Evolutionary conservation across 352 stramenopile species (phyloP).

Genomic region (Pythium sukuiense): DNA sequence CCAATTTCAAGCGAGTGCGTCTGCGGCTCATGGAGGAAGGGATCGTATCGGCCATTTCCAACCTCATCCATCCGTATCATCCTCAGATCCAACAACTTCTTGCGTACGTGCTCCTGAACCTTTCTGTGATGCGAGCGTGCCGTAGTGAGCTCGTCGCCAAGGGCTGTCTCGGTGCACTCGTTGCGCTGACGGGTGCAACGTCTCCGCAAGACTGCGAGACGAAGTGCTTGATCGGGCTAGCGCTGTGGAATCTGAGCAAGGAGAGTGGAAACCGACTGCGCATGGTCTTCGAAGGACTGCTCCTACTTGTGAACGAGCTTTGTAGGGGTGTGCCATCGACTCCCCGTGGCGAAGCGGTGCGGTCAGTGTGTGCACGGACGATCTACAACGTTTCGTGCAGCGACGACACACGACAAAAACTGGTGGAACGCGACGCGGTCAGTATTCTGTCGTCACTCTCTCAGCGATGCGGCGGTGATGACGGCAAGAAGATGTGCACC

Average conservation of each 20-base stretch:
- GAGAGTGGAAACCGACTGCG: slow-evolving; percentile 56
- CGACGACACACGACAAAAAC: slow-evolving; percentile 60
- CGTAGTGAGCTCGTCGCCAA: slow-evolving; percentile 73
- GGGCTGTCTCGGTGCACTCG: slow-evolving; percentile 56
- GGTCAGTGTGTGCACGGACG: slow-evolving; percentile 48
- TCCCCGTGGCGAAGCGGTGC: slow-evolving; percentile 30
- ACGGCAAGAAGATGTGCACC: slow-evolving; percentile 78
- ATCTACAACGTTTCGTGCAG: slow-evolving; percentile 76
- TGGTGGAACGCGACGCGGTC: slow-evolving; percentile 71
- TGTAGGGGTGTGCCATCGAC: slow-evolving; percentile 23
- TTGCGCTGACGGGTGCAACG: slow-evolving; percentile 44
- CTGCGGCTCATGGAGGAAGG: slow-evolving; percentile 88
- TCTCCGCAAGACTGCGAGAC: slow-evolving; percentile 31
- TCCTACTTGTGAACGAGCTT: slow-evolving; percentile 63
- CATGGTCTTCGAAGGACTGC: slow-evolving; percentile 76
- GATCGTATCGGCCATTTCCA: slow-evolving; percentile 68
- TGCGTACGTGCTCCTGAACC: slow-evolving; percentile 72
- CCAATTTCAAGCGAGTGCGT: slow-evolving; percentile 81
- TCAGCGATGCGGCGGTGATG: slow-evolving; percentile 27
- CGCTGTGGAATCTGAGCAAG: slow-evolving; percentile 76
- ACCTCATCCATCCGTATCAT: slow-evolving; percentile 52
- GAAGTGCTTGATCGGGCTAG: slow-evolving; percentile 55
- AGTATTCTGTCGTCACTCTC: slow-evolving; percentile 54
- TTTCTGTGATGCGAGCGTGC: slow-evolving; percentile 58
- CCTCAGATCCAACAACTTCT: slow-evolving; percentile 57